Percentiles rank a stretch among this genome's conserved stretches.
Conservation (phyloP, 345 rosid genomes). For the Salix koriyanagi region DNA sequence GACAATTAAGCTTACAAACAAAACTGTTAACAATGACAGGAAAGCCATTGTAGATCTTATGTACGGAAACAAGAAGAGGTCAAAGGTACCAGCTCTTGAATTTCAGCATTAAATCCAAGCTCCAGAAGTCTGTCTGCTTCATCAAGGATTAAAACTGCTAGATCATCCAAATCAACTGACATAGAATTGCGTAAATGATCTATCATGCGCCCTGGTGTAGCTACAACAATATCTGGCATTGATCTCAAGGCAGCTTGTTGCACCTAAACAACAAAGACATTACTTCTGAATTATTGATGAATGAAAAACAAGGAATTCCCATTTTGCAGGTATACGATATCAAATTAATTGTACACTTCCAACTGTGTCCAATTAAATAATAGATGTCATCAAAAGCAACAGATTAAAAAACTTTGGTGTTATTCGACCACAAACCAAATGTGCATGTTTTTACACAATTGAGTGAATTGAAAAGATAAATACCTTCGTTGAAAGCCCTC, state of each 20-base stretch:
- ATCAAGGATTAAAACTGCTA: constrained; percentile 87
- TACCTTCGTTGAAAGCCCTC: constrained; percentile 91
- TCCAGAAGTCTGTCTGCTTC: constrained; percentile 97
- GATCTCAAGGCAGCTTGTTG: constrained; percentile 90
- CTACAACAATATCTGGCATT: constrained; percentile 95
- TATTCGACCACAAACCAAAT: not conserved
- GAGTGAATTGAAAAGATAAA: constrained; percentile 2
- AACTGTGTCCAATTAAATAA: too few relatives aligned
- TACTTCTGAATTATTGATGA: not conserved
- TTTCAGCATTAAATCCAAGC: constrained; percentile 94
- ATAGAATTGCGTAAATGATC: constrained; percentile 94
- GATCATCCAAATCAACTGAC: constrained; percentile 90
- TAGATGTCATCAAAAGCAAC: not conserved
- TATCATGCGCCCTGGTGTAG: constrained; percentile 96
- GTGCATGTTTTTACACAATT: not conserved
- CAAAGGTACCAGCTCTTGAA: constrained; percentile 72
- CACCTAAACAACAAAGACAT: constrained; percentile 39
- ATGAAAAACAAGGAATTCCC: not conserved
- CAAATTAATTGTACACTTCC: too few relatives aligned
- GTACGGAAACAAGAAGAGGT: constrained; percentile 1
- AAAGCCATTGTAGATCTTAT: not conserved
- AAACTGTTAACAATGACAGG: too few relatives aligned
- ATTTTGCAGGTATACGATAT: not conserved
- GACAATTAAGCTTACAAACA: too few relatives aligned
- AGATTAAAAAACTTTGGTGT: not conserved